phyloP scores from a whole-genome alignment of 164 flowering plant genomes.

The Macadamia tetraphylla region DNA sequence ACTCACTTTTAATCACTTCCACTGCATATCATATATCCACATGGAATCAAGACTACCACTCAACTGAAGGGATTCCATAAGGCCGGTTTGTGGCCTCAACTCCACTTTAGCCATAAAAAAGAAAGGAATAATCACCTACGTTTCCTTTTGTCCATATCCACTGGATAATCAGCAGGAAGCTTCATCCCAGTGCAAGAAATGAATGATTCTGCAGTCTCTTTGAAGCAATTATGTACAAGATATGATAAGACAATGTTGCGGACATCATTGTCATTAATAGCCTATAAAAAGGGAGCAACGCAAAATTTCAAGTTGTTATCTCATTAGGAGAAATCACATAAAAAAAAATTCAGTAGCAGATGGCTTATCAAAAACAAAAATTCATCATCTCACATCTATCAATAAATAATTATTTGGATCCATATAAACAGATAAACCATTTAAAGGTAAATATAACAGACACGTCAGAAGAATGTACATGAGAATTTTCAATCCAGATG shows the following conservation, averaged over 20 bases:
- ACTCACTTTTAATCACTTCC: no score
- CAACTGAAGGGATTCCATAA: not conserved
- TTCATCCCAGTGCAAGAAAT: slow-evolving; percentile 61
- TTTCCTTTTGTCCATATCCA: slow-evolving; percentile 90
- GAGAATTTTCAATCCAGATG: no score
- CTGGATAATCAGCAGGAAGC: slow-evolving; percentile 54
- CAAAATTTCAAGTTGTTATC: not conserved
- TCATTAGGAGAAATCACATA: not conserved
- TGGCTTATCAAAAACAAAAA: no score
- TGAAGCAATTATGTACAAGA: slow-evolving; percentile 84
- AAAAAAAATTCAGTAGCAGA: no score
- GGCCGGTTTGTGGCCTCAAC: not conserved
- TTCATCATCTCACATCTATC: no score
- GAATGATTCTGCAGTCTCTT: slow-evolving; percentile 81
- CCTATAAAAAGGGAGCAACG: slow-evolving; percentile 35
- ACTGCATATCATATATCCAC: not conserved
- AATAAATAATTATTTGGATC: no score
- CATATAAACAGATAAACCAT: no score
- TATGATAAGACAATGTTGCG: slow-evolving; percentile 73
- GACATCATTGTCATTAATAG: slow-evolving; percentile 56
- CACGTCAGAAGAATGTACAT: no score
- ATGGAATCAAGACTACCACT: not conserved
- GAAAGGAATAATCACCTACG: slow-evolving; percentile 34
- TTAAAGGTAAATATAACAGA: no score
- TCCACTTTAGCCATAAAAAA: not conserved